Evolutionary conservation across 1,284 basidiomycete species (phyloP), one percentile per base, ranked within the genome.

Genomic region (Melampsora larici-populina): DNA sequence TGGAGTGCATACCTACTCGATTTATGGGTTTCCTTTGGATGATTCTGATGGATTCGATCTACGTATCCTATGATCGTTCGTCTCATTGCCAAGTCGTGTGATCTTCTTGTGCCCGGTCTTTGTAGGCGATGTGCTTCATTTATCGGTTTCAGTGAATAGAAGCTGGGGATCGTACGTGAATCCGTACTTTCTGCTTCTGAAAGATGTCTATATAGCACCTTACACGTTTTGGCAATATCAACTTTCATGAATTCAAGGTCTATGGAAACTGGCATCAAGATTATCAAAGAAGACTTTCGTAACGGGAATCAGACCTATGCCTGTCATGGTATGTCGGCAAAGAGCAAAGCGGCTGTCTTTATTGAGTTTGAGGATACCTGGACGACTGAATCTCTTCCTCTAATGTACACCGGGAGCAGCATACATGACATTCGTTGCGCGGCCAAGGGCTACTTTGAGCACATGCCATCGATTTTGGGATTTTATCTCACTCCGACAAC

Each of bases 371-470:
- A 43, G 6, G 40, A 9, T 43, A 13, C 40, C 6, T 13, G 40
- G 11, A 43, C 40, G 13, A 43, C 11, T 43, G 40, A 43, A 43
- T 43, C 36, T 36, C 36, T 36, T 36, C 5, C 3, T 36, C 9
- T 43, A 1, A 36, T 9, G 36, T 58, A 65, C 21, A 31, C 21
- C 51, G 55, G 24, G n/a, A 67, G 26, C 64, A 81, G 81, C 84
- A 3, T 85, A 85, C 78, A 80, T 85, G 72, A 85, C 84, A 13
- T 85, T 85, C 73, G 84, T 85, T 66, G 83, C 83, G 36, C 80
- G 80, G 24, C 79, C 81, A 1, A 70, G 69, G 4, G 77, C 79
- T 1, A 69, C 17, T 31, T 65, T 65, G 29, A 65, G 15, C 18
- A 2, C 3, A 26, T 65, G 17, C 33, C 29, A 72, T 26, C 69